These are phyloP conservation scores for Cercophora scortea DNA, from an alignment of 495 filamentous ascomycete genomes.

Conservation along the genomic window DNA sequence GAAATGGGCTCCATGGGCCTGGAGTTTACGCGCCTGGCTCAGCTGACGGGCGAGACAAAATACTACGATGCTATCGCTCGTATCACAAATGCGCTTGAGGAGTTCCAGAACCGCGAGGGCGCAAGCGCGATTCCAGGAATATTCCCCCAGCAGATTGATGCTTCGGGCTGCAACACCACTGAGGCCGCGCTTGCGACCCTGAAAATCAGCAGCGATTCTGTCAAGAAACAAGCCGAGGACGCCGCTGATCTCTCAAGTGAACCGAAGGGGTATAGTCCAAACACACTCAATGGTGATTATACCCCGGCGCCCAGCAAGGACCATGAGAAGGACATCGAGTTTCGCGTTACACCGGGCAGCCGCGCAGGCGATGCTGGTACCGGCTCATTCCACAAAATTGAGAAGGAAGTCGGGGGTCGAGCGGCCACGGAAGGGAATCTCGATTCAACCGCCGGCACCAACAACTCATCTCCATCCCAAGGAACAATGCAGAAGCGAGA, in stretches of 20 bases:
- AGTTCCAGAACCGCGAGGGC: constrained; percentile 53
- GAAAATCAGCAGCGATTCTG: constrained; percentile 9
- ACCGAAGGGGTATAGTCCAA: constrained; percentile 5
- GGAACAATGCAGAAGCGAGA: neutral
- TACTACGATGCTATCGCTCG: constrained; percentile 96
- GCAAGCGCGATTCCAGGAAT: constrained; percentile 70
- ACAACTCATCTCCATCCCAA: neutral
- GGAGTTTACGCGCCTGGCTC: constrained; percentile 90
- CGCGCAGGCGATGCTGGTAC: neutral
- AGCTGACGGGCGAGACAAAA: constrained; percentile 75
- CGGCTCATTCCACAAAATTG: neutral
- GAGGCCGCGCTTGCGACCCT: constrained; percentile 16
- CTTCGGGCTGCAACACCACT: constrained; percentile 48
- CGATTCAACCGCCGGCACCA: neutral
- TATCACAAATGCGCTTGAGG: constrained; percentile 79
- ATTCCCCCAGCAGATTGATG: constrained; percentile 78
- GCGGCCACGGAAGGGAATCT: neutral
- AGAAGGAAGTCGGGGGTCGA: neutral
- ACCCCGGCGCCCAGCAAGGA: neutral
- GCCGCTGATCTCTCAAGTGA: constrained; percentile 1
- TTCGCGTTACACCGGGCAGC: neutral
- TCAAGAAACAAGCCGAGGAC: constrained; percentile 15
- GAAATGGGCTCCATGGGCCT: constrained; percentile 87
- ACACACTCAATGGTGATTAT: neutral
- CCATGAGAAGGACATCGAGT: neutral